Conservation (phyloP, 768 basidiomycete genomes). For the Serendipita sp. region DNA sequence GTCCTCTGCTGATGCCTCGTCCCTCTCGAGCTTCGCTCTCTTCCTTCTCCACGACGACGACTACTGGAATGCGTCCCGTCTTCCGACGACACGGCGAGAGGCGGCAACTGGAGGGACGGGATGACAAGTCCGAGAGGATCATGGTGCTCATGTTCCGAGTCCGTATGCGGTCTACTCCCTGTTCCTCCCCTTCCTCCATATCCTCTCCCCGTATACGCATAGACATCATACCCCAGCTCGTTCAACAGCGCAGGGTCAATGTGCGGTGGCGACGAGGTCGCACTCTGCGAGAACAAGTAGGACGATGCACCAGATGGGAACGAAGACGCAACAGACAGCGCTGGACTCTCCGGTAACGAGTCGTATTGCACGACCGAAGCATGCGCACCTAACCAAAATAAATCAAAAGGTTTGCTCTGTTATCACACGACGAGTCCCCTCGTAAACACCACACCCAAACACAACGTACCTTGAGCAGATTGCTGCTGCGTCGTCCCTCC, state of each 20-base stretch:
- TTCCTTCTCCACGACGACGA: neutral
- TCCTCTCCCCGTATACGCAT: neutral
- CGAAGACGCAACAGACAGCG: neutral
- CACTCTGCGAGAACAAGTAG: slow-evolving; percentile 1
- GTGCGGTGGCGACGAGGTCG: neutral
- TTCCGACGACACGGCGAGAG: neutral
- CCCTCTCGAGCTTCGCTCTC: neutral
- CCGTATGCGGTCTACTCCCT: neutral
- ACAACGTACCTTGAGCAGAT: too few species aligned
- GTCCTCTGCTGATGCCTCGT: neutral
- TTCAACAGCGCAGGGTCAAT: neutral
- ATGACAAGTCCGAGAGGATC: neutral
- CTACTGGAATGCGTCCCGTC: neutral
- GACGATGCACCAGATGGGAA: neutral
- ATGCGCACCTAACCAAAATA: too few species aligned
- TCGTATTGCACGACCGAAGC: neutral
- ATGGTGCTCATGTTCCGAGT: neutral
- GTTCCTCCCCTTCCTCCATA: neutral
- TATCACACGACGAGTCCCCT: too few species aligned
- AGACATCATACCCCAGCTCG: neutral
- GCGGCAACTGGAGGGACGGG: neutral
- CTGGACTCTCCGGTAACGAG: neutral
- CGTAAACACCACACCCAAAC: too few species aligned
- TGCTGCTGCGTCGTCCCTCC: too few species aligned
- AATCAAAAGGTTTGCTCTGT: too few species aligned